phyloP scores from a whole-genome alignment of 1,284 basidiomycete species.

The Trametes versicolor region DNA sequence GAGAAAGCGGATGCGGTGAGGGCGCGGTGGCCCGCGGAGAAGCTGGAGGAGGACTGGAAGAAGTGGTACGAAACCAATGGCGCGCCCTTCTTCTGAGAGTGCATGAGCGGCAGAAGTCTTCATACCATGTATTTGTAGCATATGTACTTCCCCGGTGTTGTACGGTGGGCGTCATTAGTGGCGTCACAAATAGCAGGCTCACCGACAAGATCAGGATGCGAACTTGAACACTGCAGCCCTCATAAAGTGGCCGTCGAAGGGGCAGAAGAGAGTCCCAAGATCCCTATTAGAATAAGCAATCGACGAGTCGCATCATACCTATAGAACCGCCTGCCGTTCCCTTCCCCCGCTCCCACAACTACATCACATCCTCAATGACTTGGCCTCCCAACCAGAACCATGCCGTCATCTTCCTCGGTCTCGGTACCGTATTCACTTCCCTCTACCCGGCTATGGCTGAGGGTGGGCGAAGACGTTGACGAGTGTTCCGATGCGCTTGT shows the following conservation, averaged over 20 bases:
- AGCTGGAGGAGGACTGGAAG: slow-evolving; percentile 39
- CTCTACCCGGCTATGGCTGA: slow-evolving; percentile 44
- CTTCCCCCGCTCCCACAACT: neutral
- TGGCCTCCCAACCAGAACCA: slow-evolving; percentile 78
- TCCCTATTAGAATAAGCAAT: slow-evolving; percentile 28
- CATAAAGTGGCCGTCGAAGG: neutral
- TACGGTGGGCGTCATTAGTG: neutral
- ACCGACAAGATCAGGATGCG: neutral
- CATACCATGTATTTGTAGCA: neutral
- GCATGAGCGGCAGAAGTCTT: neutral
- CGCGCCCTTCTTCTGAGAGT: slow-evolving; percentile 23
- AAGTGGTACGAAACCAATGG: slow-evolving; percentile 38
- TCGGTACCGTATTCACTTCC: slow-evolving; percentile 71
- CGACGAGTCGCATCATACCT: slow-evolving; percentile 20
- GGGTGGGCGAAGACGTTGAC: slow-evolving; percentile 47
- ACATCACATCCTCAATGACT: slow-evolving; percentile 18
- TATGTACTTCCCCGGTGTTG: neutral
- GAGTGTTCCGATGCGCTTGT: slow-evolving; percentile 51
- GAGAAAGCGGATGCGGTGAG: slow-evolving; percentile 59
- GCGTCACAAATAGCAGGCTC: neutral
- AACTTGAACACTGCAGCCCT: neutral
- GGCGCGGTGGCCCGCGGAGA: slow-evolving; percentile 51
- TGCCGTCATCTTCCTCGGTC: slow-evolving; percentile 83
- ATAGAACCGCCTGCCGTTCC: slow-evolving; percentile 10
- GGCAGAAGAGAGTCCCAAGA: slow-evolving; percentile 4